Conservation (phyloP, 169 alveolate genomes). For the Theileria luwenshuni region DNA sequence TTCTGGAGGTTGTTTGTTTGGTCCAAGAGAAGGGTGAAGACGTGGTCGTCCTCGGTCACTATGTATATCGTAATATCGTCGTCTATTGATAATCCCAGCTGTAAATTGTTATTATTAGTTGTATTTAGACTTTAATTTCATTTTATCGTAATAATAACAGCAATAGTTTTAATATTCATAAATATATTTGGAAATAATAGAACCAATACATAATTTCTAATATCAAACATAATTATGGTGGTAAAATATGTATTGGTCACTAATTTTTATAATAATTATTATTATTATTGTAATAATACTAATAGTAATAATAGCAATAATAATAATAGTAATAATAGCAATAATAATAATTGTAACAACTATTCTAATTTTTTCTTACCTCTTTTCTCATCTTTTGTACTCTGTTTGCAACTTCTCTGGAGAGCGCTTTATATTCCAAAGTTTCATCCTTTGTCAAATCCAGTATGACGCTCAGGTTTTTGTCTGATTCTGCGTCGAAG, state of each 20-base stretch:
- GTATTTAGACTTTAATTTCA: background rate
- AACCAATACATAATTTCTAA: too few species aligned
- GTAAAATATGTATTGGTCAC: too few species aligned
- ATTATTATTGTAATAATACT: background rate
- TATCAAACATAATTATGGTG: too few species aligned
- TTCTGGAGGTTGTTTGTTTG: constrained; percentile 44
- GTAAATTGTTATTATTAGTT: background rate
- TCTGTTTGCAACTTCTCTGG: constrained; percentile 56
- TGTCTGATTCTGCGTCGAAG: constrained; percentile 61
- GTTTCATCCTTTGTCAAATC: constrained; percentile 62
- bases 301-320: background rate
- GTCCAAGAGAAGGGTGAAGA: constrained; percentile 9
- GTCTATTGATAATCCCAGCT: constrained; percentile 49
- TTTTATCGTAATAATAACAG: too few species aligned
- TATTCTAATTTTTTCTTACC: background rate
- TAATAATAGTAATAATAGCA: too few species aligned
- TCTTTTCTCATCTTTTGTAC: constrained; percentile 64
- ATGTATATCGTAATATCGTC: constrained; percentile 56
- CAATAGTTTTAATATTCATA: too few species aligned
- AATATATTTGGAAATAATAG: too few species aligned
- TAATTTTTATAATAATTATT: too few species aligned
- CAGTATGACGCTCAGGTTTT: constrained; percentile 43
- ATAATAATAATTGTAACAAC: too few species aligned
- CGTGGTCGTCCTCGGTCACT: constrained; percentile 17
- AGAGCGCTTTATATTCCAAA: constrained; percentile 48